A percentile compares a stretch with the other conserved stretches of the same genome.
phyloP scores from a whole-genome alignment of 495 filamentous ascomycete species.

The Astrocystis sublimbata region DNA sequence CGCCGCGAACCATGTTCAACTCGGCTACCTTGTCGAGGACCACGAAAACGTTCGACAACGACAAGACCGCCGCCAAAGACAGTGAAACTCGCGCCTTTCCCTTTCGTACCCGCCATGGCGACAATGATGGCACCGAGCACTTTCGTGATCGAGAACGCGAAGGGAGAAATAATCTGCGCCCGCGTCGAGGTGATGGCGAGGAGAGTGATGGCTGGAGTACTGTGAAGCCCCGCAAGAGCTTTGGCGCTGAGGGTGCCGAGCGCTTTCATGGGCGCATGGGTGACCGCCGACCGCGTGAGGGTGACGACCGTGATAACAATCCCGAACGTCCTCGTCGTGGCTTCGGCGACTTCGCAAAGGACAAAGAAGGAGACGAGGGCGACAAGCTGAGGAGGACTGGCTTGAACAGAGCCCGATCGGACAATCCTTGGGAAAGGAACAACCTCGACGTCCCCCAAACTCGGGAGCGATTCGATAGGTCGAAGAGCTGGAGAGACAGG shows the following conservation, averaged over 20 bases:
- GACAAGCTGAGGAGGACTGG: constrained; percentile 60
- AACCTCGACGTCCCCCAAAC: constrained; percentile 39
- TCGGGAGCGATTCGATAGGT: constrained; percentile 58
- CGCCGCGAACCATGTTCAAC: constrained; percentile 82
- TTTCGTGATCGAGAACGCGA: constrained; percentile 40
- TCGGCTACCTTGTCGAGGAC: constrained; percentile 68
- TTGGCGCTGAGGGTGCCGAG: constrained; percentile 63
- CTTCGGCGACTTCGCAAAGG: constrained; percentile 49
- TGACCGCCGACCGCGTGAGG: constrained; percentile 44
- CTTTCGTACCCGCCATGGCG: constrained; percentile 65
- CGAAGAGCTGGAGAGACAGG: constrained; percentile 69
- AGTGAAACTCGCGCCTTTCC: constrained; percentile 63
- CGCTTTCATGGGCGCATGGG: constrained; percentile 61
- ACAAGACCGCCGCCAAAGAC: constrained; percentile 50
- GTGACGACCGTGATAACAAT: constrained; percentile 53
- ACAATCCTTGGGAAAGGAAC: constrained; percentile 45
- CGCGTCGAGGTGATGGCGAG: constrained; percentile 55
- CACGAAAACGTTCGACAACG: constrained; percentile 53
- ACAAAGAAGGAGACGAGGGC: constrained; percentile 53
- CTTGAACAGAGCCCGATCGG: constrained; percentile 43
- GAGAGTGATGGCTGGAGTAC: constrained; percentile 61
- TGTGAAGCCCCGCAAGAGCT: constrained; percentile 65
- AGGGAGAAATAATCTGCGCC: constrained; percentile 47
- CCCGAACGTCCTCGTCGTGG: constrained; percentile 55
- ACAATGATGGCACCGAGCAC: constrained; percentile 59